Conservation (phyloP, 2,329 filamentous ascomycete genomes). For the Colletotrichum tanaceti region DNA sequence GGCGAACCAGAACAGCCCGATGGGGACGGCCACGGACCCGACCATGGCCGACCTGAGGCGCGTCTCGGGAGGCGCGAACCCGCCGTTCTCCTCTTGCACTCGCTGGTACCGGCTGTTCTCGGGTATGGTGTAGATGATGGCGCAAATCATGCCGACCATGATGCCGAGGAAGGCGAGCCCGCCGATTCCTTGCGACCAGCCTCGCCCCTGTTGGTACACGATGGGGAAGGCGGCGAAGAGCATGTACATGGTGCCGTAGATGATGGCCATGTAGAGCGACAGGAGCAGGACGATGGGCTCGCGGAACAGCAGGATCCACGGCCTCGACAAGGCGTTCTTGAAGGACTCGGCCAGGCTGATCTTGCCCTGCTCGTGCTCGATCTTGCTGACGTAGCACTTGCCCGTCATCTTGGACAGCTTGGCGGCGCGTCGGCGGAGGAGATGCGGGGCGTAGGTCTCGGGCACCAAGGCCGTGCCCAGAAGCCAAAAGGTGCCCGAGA, state of each 20-base stretch:
- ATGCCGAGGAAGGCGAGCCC: constrained; percentile 77
- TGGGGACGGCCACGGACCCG: constrained; percentile 63
- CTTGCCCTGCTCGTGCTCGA: constrained; percentile 60
- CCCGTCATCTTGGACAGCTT: constrained; percentile 41
- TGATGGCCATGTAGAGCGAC: constrained; percentile 73
- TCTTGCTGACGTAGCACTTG: constrained; percentile 44
- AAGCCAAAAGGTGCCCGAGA: constrained; percentile 52
- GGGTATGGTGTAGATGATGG: constrained; percentile 60
- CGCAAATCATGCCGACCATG: constrained; percentile 72
- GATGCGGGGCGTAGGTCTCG: constrained; percentile 46
- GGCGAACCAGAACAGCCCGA: constrained; percentile 68
- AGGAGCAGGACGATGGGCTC: constrained; percentile 77
- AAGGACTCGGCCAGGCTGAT: constrained; percentile 58
- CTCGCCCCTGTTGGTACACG: constrained; percentile 70
- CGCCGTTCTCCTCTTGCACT: constrained; percentile 53
- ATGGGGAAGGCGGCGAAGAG: constrained; percentile 72
- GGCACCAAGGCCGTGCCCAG: constrained; percentile 59
- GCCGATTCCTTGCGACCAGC: constrained; percentile 69
- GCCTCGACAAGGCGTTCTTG: constrained; percentile 57
- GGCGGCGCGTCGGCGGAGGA: constrained; percentile 43
- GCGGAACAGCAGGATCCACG: constrained; percentile 75
- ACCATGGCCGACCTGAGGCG: constrained; percentile 66
- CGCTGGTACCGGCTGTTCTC: constrained; percentile 58
- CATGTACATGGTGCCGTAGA: constrained; percentile 69
- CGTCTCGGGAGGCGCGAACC: constrained; percentile 67